Base-by-base conservation (phyloP, 768 basidiomycete genomes). In the Neoboletus subvelutipes region DNA sequence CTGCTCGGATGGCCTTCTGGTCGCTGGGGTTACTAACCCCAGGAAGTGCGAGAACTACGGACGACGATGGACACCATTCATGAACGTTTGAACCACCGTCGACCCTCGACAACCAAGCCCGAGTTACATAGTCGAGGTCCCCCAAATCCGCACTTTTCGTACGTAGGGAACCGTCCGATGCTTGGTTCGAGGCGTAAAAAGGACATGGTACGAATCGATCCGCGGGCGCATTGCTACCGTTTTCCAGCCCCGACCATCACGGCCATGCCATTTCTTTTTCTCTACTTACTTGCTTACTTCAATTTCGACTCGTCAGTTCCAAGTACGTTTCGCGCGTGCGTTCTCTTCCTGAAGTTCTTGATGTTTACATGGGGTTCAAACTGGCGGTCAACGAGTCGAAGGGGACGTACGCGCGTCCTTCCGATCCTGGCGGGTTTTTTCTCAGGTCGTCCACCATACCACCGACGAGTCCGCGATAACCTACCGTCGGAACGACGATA, bases 171-270 rank as follows among this genome's bases (percentile, higher is more conserved):
- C 37, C 52, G 24, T 28, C 22, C 24, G 6, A 24, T 26, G 9
- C 15, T 29, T 51, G 15, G 33, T n/a, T 51, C 53, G 49, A 39
- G 28, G 50, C 28, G 28, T 11, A 17, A 50, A 51, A 12, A 18
- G 2, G n/a, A 20, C 3, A 11, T 3, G 3, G 36, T 56, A 57
- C 40, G 43, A 46, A 26, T 20, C 58, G 58, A 59, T 59, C 58
- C 57, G 58, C 58, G 58, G 58, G 48, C 7, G 36, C 20, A 39
- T 47, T 34, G 45, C 43, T 34, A 45, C 42, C n/a, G 43, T 45
- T 42, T 31, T 37, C 45, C 31, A 41, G 42, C 18, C 43, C 58
- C 58, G 58, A 47, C 49, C 45, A 59, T 42, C 50, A 45, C 58
- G 58, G 58, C 31, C n/a, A n/a, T n/a, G n/a, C n/a, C n/a, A n/a